Evolutionary conservation across 345 rosid species (phyloP).

Genomic region (Brassica napus): DNA sequence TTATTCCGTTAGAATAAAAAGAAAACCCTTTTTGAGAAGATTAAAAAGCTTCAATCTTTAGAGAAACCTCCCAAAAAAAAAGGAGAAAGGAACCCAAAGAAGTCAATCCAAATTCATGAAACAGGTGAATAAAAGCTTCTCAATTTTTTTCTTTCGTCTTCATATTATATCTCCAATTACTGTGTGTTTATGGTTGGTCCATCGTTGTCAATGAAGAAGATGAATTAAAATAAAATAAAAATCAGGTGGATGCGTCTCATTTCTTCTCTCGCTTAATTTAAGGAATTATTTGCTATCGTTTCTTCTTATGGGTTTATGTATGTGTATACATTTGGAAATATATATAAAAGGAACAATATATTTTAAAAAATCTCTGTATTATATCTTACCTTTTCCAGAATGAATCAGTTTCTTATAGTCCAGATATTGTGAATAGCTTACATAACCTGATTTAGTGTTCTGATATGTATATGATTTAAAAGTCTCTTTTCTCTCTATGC

Average conservation of each 20-base stretch:
- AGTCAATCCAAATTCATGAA: slow-evolving; percentile 15
- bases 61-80: neutral
- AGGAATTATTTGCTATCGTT: neutral
- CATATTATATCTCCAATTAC: neutral
- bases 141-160: neutral
- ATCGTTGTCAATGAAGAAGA: neutral
- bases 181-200: neutral
- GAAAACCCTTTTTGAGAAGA: neutral
- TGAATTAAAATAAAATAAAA: neutral
- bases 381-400: neutral
- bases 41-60: slow-evolving; percentile 22
- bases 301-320: neutral
- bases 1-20: neutral
- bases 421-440: neutral
- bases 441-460: neutral
- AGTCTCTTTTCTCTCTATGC: slow-evolving; percentile 13
- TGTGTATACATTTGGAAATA: neutral
- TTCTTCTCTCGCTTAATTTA: neutral
- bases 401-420: neutral
- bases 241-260: slow-evolving; percentile 1
- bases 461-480: neutral
- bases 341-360: neutral
- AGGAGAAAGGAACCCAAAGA: slow-evolving; percentile 17
- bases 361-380: neutral
- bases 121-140: slow-evolving; percentile 26